Base-by-base conservation (phyloP, 768 basidiomycete genomes). In the Butyriboletus loyo region DNA sequence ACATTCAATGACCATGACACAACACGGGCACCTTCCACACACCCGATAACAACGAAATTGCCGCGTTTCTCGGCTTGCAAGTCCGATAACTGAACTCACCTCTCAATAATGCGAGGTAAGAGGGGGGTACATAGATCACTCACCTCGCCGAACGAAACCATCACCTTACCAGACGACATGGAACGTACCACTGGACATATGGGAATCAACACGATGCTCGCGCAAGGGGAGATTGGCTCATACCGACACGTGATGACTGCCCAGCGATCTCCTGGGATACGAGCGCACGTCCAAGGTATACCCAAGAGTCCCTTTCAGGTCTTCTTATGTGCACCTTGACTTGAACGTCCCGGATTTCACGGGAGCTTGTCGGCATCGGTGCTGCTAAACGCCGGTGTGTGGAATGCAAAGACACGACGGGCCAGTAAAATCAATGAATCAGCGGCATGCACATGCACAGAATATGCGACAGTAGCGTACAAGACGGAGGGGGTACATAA, bases 1-100 rank as follows among this genome's bases (percentile, higher is more conserved):
- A 89, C 89, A 63, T 92, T 91, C 53, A 92, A 66, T 28, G 90
- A 92, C 89, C 89, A 92, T 14, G 90, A 92, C 30, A 92, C 75
- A 36, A 92, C 89, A 37, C 79, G 81, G 36, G 76, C 66, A 21
- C 82, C 84, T 53, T 92, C 87, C 21, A 92, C 83, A 50, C 86
- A 87, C 38, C 87, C 85, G 49, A 92, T 80, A 25, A 92, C 88
- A 21, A 92, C 85, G 63, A 92, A 92, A 66, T 91, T 92, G 47
- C 90, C 90, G 57, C 90, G 81, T 70, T 88, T 89, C 71, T 92
- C 90, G 17, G 89, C 89, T 73, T 91, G 87, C 34, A 92, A 71
- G 65, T 91, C 85, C 52, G 81, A 82, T 22, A 75, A 64, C 86
- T 88, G 51, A 21, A 32, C 40, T 7, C 45, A 27, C 28, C 34